Evolutionary conservation across 2,329 filamentous ascomycete species (phyloP).

Genomic region (Trichoderma sp.): DNA sequence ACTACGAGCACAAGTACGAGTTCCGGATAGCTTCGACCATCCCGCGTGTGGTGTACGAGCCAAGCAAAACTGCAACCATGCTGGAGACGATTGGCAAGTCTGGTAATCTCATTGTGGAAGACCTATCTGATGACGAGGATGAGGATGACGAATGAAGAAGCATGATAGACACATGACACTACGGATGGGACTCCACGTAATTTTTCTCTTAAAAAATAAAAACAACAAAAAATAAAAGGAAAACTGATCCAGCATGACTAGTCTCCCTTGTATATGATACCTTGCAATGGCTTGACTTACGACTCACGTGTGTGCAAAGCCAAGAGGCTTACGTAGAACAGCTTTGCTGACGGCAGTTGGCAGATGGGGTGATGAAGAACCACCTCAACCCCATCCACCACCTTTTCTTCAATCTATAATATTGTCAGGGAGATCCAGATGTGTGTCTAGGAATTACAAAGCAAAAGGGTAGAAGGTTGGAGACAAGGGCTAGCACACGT

Average conservation of each 20-base stretch:
- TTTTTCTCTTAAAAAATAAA: neutral
- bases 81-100: conserved; percentile 73
- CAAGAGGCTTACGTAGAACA: neutral
- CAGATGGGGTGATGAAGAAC: neutral
- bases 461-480: neutral
- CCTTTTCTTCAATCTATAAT: neutral
- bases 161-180: neutral
- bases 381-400: no score
- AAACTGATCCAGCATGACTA: neutral
- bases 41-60: conserved; percentile 76
- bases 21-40: conserved; percentile 84
- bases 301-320: neutral
- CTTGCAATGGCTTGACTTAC: neutral
- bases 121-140: conserved; percentile 38
- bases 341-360: neutral
- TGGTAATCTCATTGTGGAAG: conserved; percentile 87
- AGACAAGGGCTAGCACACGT: neutral
- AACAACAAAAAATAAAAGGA: neutral
- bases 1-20: conserved; percentile 75
- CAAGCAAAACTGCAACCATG: conserved; percentile 64
- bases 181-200: neutral
- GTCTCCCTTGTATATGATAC: neutral
- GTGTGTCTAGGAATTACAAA: neutral
- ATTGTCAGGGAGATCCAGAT: neutral
- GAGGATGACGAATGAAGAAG: conserved; percentile 30